Evolutionary conservation across 1,284 basidiomycete genomes (phyloP).

Genomic region (Trichosporon faecale): DNA sequence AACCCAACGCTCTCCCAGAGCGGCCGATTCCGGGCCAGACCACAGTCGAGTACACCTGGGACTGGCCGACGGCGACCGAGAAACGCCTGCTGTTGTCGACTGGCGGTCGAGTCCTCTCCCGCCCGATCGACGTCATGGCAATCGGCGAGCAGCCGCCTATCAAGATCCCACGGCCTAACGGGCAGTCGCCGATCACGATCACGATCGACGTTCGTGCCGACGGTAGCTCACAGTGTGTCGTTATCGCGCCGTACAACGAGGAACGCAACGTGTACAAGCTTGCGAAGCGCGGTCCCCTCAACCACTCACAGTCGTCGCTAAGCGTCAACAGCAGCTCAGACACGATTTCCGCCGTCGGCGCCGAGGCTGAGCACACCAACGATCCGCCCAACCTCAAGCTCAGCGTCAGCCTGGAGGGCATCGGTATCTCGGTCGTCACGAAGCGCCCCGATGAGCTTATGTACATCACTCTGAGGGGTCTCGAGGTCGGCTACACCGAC

Average conservation of each 20-base stretch:
- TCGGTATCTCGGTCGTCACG: conserved; percentile 91
- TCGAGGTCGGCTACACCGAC: conserved; percentile 83
- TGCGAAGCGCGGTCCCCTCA: conserved; percentile 52
- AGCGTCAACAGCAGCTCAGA: conserved; percentile 6
- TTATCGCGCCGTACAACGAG: conserved; percentile 82
- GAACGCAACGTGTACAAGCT: conserved; percentile 88
- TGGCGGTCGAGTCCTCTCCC: conserved; percentile 59
- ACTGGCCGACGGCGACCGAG: conserved; percentile 77
- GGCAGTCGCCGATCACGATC: conserved; percentile 60
- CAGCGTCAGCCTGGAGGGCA: conserved; percentile 77
- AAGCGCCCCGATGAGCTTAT: conserved; percentile 83
- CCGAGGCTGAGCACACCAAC: conserved; percentile 79
- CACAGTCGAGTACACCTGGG: conserved; percentile 76
- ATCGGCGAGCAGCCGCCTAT: conserved; percentile 92
- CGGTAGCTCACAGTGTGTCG: conserved; percentile 77
- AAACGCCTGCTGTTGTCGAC: conserved; percentile 75
- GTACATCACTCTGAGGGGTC: conserved; percentile 74
- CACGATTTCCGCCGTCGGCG: conserved; percentile 56
- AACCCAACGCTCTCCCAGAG: conserved; percentile 47
- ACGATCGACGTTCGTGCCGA: conserved; percentile 94
- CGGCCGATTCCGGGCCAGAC: conserved; percentile 31
- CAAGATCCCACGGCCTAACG: conserved; percentile 58
- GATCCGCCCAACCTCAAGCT: conserved; percentile 67
- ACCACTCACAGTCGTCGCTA: conserved; percentile 28
- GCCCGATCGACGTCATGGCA: conserved; percentile 88